Percentiles rank a stretch among this genome's conserved stretches.
Conservation (phyloP, 192 early-diverging fungal species). For the Funneliformis geosporum region DNA sequence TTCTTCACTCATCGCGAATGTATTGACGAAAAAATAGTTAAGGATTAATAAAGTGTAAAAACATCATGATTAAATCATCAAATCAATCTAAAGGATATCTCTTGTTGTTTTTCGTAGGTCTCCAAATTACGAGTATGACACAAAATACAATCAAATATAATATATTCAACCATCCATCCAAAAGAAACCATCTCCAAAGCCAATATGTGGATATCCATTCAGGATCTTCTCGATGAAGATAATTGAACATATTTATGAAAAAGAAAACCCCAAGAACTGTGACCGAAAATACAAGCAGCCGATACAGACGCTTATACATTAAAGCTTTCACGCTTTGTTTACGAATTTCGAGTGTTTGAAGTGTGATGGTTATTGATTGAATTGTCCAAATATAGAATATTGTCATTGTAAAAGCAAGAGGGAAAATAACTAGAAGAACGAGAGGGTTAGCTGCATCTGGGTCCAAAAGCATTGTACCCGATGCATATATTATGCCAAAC, state of each 20-base stretch:
- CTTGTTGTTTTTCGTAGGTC: constrained; percentile 88
- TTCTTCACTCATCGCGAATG: constrained; percentile 31
- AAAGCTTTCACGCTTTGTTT: constrained; percentile 85
- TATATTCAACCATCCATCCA: constrained; percentile 92
- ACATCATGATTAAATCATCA: background rate
- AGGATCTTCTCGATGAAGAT: constrained; percentile 59
- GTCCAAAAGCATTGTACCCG: constrained; percentile 73
- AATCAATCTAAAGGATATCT: constrained; percentile 31
- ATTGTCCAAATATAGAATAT: constrained; percentile 95
- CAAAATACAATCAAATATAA: constrained; percentile 81
- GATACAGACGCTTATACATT: constrained; percentile 88
- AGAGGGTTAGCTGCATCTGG: constrained; percentile 69
- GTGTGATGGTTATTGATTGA: constrained; percentile 76
- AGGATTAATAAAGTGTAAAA: background rate
- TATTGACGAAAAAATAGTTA: background rate
- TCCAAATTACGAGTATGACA: constrained; percentile 84
- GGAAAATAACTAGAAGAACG: constrained; percentile 80
- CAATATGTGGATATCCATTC: constrained; percentile 78
- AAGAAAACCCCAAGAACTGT: constrained; percentile 76
- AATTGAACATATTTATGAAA: constrained; percentile 79
- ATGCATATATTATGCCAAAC: constrained; percentile 84
- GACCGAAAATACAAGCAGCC: constrained; percentile 76
- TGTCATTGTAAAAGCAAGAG: constrained; percentile 87
- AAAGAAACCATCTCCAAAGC: constrained; percentile 86
- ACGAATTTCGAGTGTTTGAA: constrained; percentile 71